Evolutionary conservation across 1,284 basidiomycete species (phyloP).

Genomic region (Xerocomus nothofagi): DNA sequence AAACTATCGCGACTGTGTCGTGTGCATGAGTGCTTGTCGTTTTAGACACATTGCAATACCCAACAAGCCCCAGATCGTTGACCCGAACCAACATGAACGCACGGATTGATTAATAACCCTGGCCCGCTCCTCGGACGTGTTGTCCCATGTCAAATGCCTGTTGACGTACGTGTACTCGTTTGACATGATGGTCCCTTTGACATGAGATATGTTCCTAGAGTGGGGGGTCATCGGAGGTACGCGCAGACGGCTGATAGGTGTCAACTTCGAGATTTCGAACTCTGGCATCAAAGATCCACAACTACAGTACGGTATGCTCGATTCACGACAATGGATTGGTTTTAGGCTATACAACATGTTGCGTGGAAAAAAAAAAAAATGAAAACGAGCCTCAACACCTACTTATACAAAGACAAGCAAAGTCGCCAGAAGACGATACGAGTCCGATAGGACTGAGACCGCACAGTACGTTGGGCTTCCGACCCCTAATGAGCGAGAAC

Average conservation of each 20-base stretch:
- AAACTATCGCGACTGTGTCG: no score
- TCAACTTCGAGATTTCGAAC: no score
- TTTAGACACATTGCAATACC: neutral
- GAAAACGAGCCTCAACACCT: neutral
- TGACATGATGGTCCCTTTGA: neutral
- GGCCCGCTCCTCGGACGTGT: no score
- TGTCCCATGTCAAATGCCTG: constrained; percentile 2
- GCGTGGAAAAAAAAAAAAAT: no score
- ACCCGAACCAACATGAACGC: neutral
- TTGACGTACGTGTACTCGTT: neutral
- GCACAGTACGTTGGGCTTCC: neutral
- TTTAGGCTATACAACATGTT: no score
- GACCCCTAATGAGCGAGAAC: neutral
- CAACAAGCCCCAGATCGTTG: neutral
- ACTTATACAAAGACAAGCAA: neutral
- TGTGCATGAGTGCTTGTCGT: no score
- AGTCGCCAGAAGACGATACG: neutral
- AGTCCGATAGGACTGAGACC: neutral
- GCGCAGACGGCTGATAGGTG: no score
- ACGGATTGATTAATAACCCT: no score
- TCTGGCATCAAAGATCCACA: no score
- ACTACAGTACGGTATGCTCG: no score
- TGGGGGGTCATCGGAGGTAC: no score
- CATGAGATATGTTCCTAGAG: neutral
- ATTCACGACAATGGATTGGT: no score